Percentiles rank a stretch among this genome's conserved stretches.
Evolutionary conservation across 1,284 basidiomycete species (phyloP).

Genomic region (Butyriboletus appendiculatus): DNA sequence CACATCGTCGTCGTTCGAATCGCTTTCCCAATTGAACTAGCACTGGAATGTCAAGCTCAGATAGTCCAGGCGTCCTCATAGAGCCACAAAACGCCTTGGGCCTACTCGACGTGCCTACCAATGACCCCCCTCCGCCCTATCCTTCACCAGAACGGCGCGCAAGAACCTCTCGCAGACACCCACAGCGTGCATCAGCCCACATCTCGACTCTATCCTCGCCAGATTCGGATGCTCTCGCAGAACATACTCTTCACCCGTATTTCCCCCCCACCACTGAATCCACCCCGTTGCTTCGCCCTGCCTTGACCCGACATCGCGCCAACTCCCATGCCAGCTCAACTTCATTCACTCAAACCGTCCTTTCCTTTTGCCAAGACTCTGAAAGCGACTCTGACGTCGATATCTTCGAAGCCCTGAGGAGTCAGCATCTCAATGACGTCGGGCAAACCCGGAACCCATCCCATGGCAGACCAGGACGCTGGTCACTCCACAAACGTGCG

Average conservation of each 20-base stretch:
- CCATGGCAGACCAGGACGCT: slow-evolving; percentile 10
- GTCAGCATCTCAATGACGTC: slow-evolving; percentile 4
- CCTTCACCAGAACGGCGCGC: slow-evolving; percentile 54
- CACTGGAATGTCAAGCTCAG: slow-evolving; percentile 11
- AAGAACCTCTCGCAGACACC: slow-evolving; percentile 37
- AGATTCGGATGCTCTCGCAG: slow-evolving; percentile 35
- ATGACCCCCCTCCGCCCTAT: slow-evolving; percentile 69
- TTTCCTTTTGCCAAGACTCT: slow-evolving; percentile 58
- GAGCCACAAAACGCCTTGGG: slow-evolving; percentile 16
- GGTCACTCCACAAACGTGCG: slow-evolving; percentile 33
- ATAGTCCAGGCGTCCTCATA: neutral
- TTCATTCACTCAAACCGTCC: slow-evolving; percentile 64
- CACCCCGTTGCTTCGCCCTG: slow-evolving; percentile 42
- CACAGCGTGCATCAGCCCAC: slow-evolving; percentile 30
- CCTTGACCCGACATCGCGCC: slow-evolving; percentile 45
- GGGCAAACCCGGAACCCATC: slow-evolving; percentile 16
- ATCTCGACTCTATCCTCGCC: slow-evolving; percentile 35
- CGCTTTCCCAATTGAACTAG: neutral
- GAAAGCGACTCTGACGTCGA: slow-evolving; percentile 45
- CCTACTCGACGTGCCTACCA: slow-evolving; percentile 20
- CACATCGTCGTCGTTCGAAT: neutral
- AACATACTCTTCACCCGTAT: slow-evolving; percentile 6
- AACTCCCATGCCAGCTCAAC: slow-evolving; percentile 53
- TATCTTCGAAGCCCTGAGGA: slow-evolving; percentile 35
- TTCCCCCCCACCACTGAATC: slow-evolving; percentile 34